Evolutionary conservation across 257 asterid genomes (phyloP).

Genomic region (Catharanthus roseus): DNA sequence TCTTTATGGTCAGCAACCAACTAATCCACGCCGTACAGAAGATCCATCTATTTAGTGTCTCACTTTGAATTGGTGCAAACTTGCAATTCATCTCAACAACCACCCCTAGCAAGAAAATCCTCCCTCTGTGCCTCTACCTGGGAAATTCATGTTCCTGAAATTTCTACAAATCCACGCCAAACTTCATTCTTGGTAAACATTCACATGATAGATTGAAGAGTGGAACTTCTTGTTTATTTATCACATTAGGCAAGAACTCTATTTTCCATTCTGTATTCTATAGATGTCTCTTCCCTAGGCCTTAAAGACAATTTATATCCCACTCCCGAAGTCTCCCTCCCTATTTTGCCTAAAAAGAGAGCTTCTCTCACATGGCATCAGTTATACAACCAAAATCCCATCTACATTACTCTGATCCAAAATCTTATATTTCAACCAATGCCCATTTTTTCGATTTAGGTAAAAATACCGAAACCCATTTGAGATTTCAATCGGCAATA

Average conservation of each 20-base stretch:
- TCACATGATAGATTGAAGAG: background rate
- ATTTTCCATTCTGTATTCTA: background rate
- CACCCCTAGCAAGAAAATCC: background rate
- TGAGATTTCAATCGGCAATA: constrained; percentile 20
- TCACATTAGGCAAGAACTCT: background rate
- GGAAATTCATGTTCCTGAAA: background rate
- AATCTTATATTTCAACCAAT: constrained; percentile 22
- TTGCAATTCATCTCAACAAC: background rate
- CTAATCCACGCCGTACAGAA: too few species aligned
- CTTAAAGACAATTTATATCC: background rate
- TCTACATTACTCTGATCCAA: constrained; percentile 11
- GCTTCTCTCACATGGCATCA: constrained; percentile 41
- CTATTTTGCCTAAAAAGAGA: background rate
- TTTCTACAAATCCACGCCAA: background rate
- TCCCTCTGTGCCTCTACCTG: background rate
- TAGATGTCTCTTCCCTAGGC: background rate
- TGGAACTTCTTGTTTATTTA: too few species aligned
- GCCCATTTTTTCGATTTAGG: constrained; percentile 18
- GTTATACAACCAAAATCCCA: constrained; percentile 25
- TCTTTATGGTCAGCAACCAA: too few species aligned
- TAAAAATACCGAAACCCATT: constrained; percentile 20
- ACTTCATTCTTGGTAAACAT: background rate
- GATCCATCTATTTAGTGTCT: too few species aligned
- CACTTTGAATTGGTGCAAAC: background rate
- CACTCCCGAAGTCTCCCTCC: background rate